Percentiles rank a stretch among this genome's conserved stretches.
Evolutionary conservation across 1,139 yeast genomes (phyloP).

Genomic region (Kodamaea sp.): DNA sequence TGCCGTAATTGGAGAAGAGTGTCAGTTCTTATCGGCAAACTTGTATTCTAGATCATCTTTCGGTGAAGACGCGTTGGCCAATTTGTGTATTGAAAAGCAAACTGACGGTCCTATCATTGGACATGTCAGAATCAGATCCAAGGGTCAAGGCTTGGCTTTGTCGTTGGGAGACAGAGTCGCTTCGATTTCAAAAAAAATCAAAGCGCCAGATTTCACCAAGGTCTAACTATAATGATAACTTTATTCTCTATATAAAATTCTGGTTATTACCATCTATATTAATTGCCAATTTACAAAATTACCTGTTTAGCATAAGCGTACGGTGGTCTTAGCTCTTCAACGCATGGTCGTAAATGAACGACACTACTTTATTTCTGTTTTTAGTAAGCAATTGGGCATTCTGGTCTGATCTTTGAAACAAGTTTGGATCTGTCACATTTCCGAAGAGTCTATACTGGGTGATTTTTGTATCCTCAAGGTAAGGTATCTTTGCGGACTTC

Average conservation of each 20-base stretch:
- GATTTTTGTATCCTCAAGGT: conserved; percentile 6
- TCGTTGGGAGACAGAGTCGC: conserved; percentile 95
- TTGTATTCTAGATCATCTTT: conserved; percentile 90
- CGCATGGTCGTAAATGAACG: neutral
- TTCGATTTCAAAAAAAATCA: conserved; percentile 61
- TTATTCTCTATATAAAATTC: no score
- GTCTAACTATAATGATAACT: no score
- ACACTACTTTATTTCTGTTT: conserved; percentile 3
- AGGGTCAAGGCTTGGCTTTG: conserved; percentile 96
- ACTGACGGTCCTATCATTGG: conserved; percentile 81
- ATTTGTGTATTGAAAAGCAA: conserved; percentile 86
- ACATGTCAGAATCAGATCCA: conserved; percentile 93
- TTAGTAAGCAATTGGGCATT: conserved; percentile 16
- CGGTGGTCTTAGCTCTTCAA: conserved; percentile 1
- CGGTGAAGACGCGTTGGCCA: conserved; percentile 98
- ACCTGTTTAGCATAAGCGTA: no score
- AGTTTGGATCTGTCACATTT: conserved; percentile 27
- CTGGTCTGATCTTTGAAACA: conserved; percentile 23
- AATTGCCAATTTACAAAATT: no score
- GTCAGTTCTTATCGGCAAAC: conserved; percentile 93
- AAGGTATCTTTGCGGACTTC: conserved; percentile 1
- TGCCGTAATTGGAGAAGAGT: conserved; percentile 81
- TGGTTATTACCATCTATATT: no score
- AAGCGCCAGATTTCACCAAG: conserved; percentile 19
- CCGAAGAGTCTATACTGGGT: conserved; percentile 23